These are phyloP conservation scores for Closterium sp. DNA, from an alignment of 139 green algal genomes.

Conservation along the genomic window DNA sequence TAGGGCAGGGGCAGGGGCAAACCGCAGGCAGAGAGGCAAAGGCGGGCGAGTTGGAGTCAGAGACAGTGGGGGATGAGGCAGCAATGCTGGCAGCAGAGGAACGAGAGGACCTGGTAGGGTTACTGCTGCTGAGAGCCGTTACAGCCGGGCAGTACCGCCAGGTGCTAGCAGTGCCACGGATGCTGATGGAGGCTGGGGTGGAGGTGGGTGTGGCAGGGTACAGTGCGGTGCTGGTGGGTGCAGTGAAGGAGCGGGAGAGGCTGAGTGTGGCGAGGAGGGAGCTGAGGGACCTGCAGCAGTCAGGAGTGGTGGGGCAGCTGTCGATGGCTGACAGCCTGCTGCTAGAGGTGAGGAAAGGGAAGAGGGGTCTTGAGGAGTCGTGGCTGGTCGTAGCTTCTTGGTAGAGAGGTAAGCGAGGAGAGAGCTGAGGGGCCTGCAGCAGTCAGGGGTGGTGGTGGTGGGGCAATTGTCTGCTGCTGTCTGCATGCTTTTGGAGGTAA, in stretches of 20 bases:
- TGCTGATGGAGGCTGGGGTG: not conserved
- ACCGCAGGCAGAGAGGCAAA: not conserved
- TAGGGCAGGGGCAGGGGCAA: not conserved
- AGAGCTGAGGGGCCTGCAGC: not conserved
- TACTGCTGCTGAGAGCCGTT: not conserved
- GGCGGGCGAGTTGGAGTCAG: not conserved
- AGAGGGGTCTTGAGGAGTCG: too few species aligned
- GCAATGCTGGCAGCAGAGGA: not conserved
- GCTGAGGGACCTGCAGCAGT: not conserved
- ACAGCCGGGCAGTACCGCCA: not conserved
- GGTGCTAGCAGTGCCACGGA: not conserved
- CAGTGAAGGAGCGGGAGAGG: not conserved
- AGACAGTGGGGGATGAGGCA: not conserved
- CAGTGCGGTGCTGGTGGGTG: not conserved
- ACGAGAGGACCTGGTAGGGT: not conserved
- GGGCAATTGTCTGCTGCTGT: too few species aligned
- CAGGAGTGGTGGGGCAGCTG: not conserved
- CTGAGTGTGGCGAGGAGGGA: not conserved
- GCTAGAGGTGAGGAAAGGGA: not conserved
- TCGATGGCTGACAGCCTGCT: not conserved
- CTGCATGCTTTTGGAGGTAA: too few species aligned
- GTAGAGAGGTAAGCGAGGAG: too few species aligned
- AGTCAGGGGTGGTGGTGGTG: not conserved
- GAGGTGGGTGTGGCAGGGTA: not conserved
- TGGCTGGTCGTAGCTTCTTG: too few species aligned